phyloP scores from a whole-genome alignment of 805 yeast species.

The Kuraishia hungarica region DNA sequence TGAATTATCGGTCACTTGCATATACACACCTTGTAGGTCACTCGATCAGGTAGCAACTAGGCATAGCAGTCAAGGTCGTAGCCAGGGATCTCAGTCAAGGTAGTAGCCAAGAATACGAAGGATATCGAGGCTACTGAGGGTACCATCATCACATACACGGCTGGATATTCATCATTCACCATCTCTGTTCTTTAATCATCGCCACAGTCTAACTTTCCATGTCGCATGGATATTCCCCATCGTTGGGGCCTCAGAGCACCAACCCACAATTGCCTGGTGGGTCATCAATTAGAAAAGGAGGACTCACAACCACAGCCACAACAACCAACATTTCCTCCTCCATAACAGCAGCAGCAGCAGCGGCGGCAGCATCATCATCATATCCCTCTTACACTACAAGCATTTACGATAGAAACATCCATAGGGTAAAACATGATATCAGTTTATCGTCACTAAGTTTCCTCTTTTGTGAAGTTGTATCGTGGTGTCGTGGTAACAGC shows the following conservation, averaged over 20 bases:
- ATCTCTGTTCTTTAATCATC: too few species aligned
- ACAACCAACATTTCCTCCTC: too few species aligned
- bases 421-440: constrained; percentile 59
- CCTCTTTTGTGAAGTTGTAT: constrained; percentile 62
- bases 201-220: background rate
- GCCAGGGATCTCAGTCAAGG: too few species aligned
- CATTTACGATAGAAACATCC: constrained; percentile 63
- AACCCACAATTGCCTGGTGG: constrained; percentile 6
- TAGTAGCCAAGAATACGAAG: too few species aligned
- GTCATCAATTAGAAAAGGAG: background rate
- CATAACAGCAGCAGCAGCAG: background rate
- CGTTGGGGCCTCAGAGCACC: constrained; percentile 32
- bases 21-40: too few species aligned
- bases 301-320: too few species aligned
- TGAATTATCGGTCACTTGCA: too few species aligned
- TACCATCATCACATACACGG: too few species aligned
- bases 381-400: constrained; percentile 11
- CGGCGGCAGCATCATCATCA: background rate
- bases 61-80: too few species aligned
- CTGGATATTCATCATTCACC: too few species aligned
- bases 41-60: too few species aligned
- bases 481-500: constrained; percentile 52
- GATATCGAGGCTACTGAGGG: too few species aligned
- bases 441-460: constrained; percentile 60
- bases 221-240: constrained; percentile 31